These are phyloP conservation scores for Pythium oligandrum DNA, from an alignment of 352 stramenopile species.

Conservation along the genomic window DNA sequence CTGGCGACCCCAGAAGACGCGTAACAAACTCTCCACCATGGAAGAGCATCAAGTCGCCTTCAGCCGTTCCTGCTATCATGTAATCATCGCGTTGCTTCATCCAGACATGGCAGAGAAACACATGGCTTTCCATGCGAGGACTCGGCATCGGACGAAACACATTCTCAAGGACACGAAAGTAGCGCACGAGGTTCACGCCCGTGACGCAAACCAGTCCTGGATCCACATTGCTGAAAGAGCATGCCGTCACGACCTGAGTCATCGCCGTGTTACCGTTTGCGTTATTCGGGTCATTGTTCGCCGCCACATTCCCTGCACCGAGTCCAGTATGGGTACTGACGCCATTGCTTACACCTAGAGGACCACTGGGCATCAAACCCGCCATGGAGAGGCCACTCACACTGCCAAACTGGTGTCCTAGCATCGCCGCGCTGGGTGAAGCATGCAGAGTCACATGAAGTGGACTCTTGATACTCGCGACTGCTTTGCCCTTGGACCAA, in stretches of 20 bases:
- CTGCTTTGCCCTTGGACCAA: slow-evolving; percentile 89
- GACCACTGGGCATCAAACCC: background rate
- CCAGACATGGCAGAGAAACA: slow-evolving; percentile 87
- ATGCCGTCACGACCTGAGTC: slow-evolving; percentile 56
- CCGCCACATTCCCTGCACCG: too few species aligned
- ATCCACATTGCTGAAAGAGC: slow-evolving; percentile 87
- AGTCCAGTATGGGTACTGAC: too few species aligned
- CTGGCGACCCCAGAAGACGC: slow-evolving; percentile 47
- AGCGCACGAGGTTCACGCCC: slow-evolving; percentile 77
- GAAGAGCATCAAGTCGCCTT: slow-evolving; percentile 87
- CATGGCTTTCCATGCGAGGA: slow-evolving; percentile 58
- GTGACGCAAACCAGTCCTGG: slow-evolving; percentile 84
- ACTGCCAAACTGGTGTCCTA: slow-evolving; percentile 29
- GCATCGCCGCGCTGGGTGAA: slow-evolving; percentile 42
- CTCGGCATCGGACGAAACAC: slow-evolving; percentile 81
- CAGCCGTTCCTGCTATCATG: slow-evolving; percentile 77
- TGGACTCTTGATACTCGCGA: slow-evolving; percentile 70
- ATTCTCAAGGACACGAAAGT: slow-evolving; percentile 89
- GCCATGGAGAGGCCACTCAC: slow-evolving; percentile 18
- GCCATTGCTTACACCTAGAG: too few species aligned
- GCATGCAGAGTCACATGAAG: slow-evolving; percentile 45
- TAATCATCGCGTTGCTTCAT: slow-evolving; percentile 89
- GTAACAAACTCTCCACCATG: slow-evolving; percentile 66
- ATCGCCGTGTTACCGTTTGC: background rate
- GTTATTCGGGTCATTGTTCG: too few species aligned